Evolutionary conservation across 352 stramenopile species (phyloP), one percentile per base, ranked within the genome.

Genomic region (Globisporangium splendens): DNA sequence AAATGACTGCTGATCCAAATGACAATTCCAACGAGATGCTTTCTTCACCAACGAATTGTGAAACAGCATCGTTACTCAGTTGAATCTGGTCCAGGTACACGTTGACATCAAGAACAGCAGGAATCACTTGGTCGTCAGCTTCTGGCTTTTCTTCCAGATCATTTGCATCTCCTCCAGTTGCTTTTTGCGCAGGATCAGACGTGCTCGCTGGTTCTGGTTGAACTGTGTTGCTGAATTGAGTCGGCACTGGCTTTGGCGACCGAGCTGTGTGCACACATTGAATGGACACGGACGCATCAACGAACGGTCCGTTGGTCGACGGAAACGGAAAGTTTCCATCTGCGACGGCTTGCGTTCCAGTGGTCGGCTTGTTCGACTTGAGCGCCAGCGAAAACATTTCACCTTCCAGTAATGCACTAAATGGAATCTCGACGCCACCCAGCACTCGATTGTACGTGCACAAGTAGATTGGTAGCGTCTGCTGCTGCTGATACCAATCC

Each of bases 371-470:
- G 49, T 22, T 59, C 8, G n/a, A 47, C 46, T 52, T 50, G 1
- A n/a, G 53, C 21, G 39, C 14, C 8, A 15, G 18, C 35, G 50
- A 6, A 6, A 65, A 66, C 13, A 68, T 50, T 3, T 76, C 57
- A 11, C 67, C 61, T 15, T 54, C 43, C 7, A 86, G 41, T 28
- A 91, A 41, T 12, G 59, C 28, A 0, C 35, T 49, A 15, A 91
- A 54, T 2, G 77, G 66, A n/a, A 92, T 59, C n/a, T 89, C 73
- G 1, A 83, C 72, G 31, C 73, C 77, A 11, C 73, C 72, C 13
- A 94, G 55, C 11, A 94, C 75, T 11, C 61, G 61, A 35, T 88
- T 83, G 20, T 88, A 68, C 0, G 80, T 89, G 50, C 85, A 94
- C 52, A 93, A 54, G 61, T 88, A 94, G 24, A 94, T 65, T 1